Evolutionary conservation across 768 basidiomycete genomes (phyloP).

Genomic region (Xerocomellus amylosporus): DNA sequence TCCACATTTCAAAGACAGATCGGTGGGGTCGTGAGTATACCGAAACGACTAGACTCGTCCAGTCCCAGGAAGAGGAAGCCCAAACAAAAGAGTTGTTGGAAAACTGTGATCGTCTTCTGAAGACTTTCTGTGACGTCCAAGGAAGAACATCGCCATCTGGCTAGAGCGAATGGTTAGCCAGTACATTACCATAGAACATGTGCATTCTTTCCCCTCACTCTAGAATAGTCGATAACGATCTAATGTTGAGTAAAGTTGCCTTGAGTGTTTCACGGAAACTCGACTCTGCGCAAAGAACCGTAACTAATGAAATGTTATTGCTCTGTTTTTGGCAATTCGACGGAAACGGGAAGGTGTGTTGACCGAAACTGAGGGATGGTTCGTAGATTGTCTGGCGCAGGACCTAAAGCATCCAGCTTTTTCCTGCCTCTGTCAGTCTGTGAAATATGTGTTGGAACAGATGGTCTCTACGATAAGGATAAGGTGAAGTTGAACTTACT

Average conservation of each 20-base stretch:
- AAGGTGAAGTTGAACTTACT: constrained; percentile 39
- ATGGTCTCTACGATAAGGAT: neutral
- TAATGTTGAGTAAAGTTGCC: neutral
- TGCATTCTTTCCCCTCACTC: neutral
- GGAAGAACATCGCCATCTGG: constrained; percentile 25
- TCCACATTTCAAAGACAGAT: constrained; percentile 56
- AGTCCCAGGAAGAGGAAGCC: constrained; percentile 49
- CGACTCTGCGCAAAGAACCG: neutral
- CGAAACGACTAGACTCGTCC: constrained; percentile 44
- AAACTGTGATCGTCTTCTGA: constrained; percentile 56
- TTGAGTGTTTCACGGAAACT: neutral
- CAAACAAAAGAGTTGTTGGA: constrained; percentile 49
- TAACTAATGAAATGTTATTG: neutral
- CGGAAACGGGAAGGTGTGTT: constrained; percentile 38
- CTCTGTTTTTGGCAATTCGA: constrained; percentile 35
- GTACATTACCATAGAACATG: neutral
- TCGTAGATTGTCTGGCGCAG: constrained; percentile 64
- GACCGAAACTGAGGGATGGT: constrained; percentile 71
- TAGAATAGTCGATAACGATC: neutral
- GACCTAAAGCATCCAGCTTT: constrained; percentile 56
- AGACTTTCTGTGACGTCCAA: constrained; percentile 33
- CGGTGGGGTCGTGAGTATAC: constrained; percentile 56
- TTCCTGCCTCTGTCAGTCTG: constrained; percentile 69
- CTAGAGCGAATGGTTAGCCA: neutral
- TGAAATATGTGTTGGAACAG: constrained; percentile 29